phyloP scores from a whole-genome alignment of 331 rosid genomes.

The Malus hybrid region DNA sequence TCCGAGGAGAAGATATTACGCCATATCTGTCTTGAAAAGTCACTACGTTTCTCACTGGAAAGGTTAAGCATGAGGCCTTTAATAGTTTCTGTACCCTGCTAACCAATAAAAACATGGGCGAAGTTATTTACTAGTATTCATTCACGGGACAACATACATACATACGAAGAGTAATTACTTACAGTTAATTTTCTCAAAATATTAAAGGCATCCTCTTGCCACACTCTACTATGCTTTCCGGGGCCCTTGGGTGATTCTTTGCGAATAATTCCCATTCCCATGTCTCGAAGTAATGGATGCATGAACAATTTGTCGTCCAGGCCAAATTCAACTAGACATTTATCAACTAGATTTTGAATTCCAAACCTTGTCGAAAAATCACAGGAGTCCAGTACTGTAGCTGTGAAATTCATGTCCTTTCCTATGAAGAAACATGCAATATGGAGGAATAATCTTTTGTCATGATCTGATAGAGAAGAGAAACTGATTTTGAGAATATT shows the following conservation, averaged over 20 bases:
- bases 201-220: neutral
- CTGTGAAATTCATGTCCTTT: neutral
- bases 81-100: neutral
- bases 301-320: neutral
- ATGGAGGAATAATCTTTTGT: neutral
- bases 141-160: neutral
- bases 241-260: conserved; percentile 9
- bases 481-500: conserved; percentile 1
- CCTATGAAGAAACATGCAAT: neutral
- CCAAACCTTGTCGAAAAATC: neutral
- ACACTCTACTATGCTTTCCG: neutral
- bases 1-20: neutral
- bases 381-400: neutral
- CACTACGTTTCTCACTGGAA: neutral
- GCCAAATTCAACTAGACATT: neutral
- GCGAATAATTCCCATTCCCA: conserved; percentile 25
- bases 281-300: conserved; percentile 30
- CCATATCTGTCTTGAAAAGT: neutral
- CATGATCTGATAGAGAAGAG: neutral
- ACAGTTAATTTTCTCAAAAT: neutral
- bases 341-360: neutral
- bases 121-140: neutral
- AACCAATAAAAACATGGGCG: neutral
- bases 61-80: neutral
- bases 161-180: neutral